phyloP scores from a whole-genome alignment of 441 rosid genomes.

The Jatropha podagrica region DNA sequence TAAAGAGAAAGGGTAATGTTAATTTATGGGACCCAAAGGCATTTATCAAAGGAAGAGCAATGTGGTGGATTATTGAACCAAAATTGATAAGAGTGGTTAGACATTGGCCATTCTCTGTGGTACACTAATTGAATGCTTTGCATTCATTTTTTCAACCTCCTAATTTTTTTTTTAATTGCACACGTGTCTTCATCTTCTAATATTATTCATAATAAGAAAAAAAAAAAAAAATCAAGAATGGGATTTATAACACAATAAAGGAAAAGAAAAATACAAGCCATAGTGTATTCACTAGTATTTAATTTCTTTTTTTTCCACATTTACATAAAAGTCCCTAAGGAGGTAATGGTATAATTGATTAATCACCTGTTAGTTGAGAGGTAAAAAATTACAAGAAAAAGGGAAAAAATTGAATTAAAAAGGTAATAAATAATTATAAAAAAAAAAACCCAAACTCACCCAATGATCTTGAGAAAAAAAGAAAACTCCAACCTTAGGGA shows the following conservation, averaged over 20 bases:
- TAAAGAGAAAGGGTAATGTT: background rate
- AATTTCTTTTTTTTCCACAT: conserved; percentile 26
- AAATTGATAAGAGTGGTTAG: conserved; percentile 11
- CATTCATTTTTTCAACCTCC: background rate
- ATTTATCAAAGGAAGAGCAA: conserved; percentile 9
- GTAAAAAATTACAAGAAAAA: background rate
- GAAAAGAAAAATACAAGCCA: conserved; percentile 28
- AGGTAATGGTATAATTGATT: conserved; percentile 26
- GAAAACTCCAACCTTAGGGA: conserved; percentile 42
- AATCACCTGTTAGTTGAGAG: conserved; percentile 35
- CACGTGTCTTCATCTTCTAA: background rate
- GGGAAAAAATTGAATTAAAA: conserved; percentile 31
- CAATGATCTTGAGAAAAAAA: conserved; percentile 31
- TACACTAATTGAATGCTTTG: conserved; percentile 13
- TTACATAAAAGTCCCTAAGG: conserved; percentile 39
- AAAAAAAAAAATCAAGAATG: background rate
- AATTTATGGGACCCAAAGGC: conserved; percentile 22
- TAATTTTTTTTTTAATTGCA: background rate
- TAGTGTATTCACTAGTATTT: conserved; percentile 31
- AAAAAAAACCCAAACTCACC: conserved; percentile 39
- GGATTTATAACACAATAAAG: background rate
- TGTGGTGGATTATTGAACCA: conserved; percentile 16
- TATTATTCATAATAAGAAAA: conserved; percentile 8
- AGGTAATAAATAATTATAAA: conserved; percentile 31
- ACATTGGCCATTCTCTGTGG: conserved; percentile 11